phyloP scores from a whole-genome alignment of 2,329 filamentous ascomycete species.

The Claviceps citrina region DNA sequence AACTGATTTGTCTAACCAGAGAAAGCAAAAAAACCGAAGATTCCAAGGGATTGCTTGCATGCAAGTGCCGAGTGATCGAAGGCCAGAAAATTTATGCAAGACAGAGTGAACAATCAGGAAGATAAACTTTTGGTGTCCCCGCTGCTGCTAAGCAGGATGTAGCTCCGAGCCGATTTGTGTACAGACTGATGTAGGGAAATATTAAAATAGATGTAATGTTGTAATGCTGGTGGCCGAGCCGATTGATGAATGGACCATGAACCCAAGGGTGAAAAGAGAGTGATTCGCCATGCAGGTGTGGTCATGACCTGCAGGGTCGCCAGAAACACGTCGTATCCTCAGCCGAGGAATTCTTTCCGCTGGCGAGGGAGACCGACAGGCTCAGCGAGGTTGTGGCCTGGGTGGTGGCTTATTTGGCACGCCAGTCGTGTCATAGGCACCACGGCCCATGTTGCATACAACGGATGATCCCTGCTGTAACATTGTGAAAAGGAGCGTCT shows the following conservation, averaged over 20 bases:
- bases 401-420: slow-evolving; percentile 32
- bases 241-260: slow-evolving; percentile 5
- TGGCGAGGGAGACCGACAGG: neutral
- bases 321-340: neutral
- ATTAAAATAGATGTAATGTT: slow-evolving; percentile 10
- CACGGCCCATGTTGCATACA: slow-evolving; percentile 32
- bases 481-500: slow-evolving; percentile 18
- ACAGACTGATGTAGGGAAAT: slow-evolving; percentile 13
- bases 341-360: too few species aligned
- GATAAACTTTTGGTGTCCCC: slow-evolving; percentile 14
- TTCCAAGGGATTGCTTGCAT: slow-evolving; percentile 6
- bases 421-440: slow-evolving; percentile 37
- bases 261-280: neutral
- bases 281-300: neutral
- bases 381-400: slow-evolving; percentile 25
- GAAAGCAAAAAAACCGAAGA: too few species aligned
- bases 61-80: slow-evolving; percentile 3
- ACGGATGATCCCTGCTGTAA: slow-evolving; percentile 18
- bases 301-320: neutral
- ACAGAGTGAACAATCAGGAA: slow-evolving; percentile 1
- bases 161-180: slow-evolving; percentile 23
- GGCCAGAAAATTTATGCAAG: neutral
- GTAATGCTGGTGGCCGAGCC: slow-evolving; percentile 11
- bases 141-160: slow-evolving; percentile 25
- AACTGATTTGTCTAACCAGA: slow-evolving; percentile 7